Evolutionary conservation across 164 flowering plant genomes (phyloP).

Genomic region (Buxus sempervirens): DNA sequence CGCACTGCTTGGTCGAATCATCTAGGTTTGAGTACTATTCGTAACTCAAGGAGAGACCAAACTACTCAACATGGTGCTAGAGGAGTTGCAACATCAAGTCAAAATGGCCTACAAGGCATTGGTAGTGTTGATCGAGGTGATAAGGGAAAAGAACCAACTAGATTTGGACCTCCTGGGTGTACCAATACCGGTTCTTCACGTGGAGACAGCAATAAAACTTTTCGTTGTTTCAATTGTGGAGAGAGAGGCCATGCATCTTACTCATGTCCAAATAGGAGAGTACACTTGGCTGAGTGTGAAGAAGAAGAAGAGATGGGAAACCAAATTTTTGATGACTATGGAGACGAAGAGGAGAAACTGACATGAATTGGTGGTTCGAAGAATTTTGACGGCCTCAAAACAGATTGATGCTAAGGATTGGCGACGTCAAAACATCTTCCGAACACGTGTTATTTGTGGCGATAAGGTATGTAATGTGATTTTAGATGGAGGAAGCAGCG

Average conservation of each 20-base stretch:
- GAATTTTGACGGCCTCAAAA: background rate
- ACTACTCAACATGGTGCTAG: background rate
- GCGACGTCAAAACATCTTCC: background rate
- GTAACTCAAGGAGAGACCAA: background rate
- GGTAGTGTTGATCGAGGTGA: background rate
- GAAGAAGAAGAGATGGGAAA: background rate
- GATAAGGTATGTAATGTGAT: background rate
- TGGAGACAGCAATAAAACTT: background rate
- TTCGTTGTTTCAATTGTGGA: background rate
- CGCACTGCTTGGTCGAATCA: background rate
- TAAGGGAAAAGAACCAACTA: background rate
- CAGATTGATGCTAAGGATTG: background rate
- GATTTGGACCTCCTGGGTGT: background rate
- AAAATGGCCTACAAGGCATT: background rate
- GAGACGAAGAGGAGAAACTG: background rate
- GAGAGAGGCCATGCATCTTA: background rate
- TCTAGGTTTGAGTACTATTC: background rate
- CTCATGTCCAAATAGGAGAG: background rate
- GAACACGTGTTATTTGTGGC: background rate
- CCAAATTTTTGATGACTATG: background rate
- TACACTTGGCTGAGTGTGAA: background rate
- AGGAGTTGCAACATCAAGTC: background rate
- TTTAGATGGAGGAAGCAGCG: background rate
- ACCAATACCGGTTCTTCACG: background rate
- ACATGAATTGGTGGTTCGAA: background rate